Evolutionary conservation across 805 yeast species (phyloP).

Genomic region (Saturnispora halmiae): DNA sequence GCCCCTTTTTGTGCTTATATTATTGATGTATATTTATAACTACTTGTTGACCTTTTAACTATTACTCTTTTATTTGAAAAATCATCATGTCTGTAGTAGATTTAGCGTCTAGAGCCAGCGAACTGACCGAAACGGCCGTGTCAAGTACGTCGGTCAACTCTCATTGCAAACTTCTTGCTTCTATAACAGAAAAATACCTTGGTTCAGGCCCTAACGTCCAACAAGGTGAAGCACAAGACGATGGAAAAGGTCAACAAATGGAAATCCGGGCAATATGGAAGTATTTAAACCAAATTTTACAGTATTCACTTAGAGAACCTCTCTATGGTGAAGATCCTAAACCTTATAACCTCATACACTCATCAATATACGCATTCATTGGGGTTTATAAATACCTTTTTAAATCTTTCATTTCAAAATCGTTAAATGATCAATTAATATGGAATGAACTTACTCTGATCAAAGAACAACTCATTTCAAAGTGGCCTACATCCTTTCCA

Average conservation of each 20-base stretch:
- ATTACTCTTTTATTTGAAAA: no score
- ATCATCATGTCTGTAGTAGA: no score
- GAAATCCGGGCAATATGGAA: background rate
- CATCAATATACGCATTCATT: conserved; percentile 5
- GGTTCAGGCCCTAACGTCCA: no score
- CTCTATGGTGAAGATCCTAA: background rate
- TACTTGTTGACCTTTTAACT: no score
- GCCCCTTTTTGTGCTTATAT: no score
- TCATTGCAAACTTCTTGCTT: background rate
- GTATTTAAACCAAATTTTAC: background rate
- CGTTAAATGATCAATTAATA: background rate
- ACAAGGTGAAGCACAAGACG: no score
- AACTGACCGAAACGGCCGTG: no score
- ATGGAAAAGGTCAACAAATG: background rate
- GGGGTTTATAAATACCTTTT: conserved; percentile 1
- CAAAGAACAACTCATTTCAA: conserved; percentile 48
- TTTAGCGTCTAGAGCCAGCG: no score
- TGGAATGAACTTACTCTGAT: conserved; percentile 27
- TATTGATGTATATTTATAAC: no score
- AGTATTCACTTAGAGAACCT: background rate
- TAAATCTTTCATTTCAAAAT: background rate
- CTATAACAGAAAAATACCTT: background rate
- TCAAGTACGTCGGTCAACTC: no score
- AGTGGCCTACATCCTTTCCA: conserved; percentile 54
- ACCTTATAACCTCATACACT: background rate